These are phyloP conservation scores for Pichia paraexigua DNA, from an alignment of 805 yeast genomes.

Conservation along the genomic window DNA sequence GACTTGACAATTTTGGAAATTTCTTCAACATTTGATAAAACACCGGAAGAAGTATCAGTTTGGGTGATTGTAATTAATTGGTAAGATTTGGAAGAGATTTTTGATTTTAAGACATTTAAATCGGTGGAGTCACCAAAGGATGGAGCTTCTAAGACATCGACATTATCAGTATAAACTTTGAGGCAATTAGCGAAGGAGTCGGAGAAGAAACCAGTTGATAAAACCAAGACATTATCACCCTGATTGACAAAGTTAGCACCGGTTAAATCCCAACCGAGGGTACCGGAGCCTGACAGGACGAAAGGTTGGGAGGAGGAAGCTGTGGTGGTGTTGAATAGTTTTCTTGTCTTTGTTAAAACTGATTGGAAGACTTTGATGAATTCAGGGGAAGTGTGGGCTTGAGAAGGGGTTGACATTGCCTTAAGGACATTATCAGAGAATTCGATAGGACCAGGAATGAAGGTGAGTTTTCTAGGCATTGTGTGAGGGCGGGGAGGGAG, in stretches of 20 bases:
- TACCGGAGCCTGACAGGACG: constrained; percentile 84
- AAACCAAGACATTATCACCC: constrained; percentile 67
- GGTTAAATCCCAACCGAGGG: constrained; percentile 89
- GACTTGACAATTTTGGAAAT: constrained; percentile 54
- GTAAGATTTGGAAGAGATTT: constrained; percentile 42
- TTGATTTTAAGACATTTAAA: constrained; percentile 43
- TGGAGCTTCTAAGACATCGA: constrained; percentile 63
- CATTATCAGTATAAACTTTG: constrained; percentile 63
- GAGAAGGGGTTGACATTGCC: constrained; percentile 77
- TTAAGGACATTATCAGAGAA: constrained; percentile 70
- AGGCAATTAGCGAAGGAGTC: constrained; percentile 76
- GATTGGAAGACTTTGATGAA: constrained; percentile 68
- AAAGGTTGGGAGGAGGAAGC: constrained; percentile 67
- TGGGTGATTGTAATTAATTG: constrained; percentile 79
- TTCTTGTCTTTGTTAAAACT: constrained; percentile 60
- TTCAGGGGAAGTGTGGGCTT: constrained; percentile 85
- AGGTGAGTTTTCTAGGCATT: constrained; percentile 28
- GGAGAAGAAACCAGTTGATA: constrained; percentile 87
- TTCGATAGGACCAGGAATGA: constrained; percentile 32
- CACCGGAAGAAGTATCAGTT: constrained; percentile 97
- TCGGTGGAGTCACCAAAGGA: constrained; percentile 62
- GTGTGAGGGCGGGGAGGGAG: constrained; percentile 2
- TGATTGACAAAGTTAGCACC: constrained; percentile 65
- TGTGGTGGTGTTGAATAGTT: constrained; percentile 57
- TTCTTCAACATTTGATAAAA: constrained; percentile 60